Conservation (phyloP, 2,329 filamentous ascomycete genomes). For the Thielaviopsis punctulata region DNA sequence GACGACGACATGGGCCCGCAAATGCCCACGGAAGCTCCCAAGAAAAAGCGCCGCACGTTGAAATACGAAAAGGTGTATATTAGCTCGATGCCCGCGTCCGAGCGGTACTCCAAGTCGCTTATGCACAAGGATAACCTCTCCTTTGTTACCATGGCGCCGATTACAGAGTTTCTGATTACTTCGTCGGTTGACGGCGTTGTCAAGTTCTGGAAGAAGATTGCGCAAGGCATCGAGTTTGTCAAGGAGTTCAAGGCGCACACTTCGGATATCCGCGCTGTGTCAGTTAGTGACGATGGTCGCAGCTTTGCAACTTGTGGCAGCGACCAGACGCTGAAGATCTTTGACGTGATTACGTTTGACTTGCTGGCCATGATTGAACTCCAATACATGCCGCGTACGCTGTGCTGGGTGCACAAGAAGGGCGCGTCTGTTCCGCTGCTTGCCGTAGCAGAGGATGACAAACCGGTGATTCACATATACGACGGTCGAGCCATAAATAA, state of each 20-base stretch:
- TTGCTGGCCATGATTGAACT: constrained; percentile 68
- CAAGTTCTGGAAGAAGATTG: constrained; percentile 98
- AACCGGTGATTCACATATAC: constrained; percentile 62
- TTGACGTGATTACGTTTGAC: constrained; percentile 74
- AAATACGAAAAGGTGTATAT: constrained; percentile 93
- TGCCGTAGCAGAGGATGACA: constrained; percentile 61
- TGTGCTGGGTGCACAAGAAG: constrained; percentile 84
- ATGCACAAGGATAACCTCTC: constrained; percentile 96
- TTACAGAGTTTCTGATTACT: constrained; percentile 90
- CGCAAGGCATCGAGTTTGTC: constrained; percentile 83
- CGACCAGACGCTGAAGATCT: constrained; percentile 67
- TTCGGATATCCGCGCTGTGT: constrained; percentile 69
- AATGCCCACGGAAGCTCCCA: constrained; percentile 61
- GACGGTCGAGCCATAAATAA: constrained; percentile 75
- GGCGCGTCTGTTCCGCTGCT: constrained; percentile 78
- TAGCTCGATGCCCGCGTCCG: constrained; percentile 64
- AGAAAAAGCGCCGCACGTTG: constrained; percentile 81
- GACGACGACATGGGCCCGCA: constrained; percentile 90
- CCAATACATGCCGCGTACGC: constrained; percentile 53
- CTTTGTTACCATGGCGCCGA: constrained; percentile 73
- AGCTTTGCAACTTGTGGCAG: constrained; percentile 80
- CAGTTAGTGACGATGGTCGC: constrained; percentile 72
- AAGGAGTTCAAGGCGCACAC: constrained; percentile 91
- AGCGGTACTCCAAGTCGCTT: constrained; percentile 81
- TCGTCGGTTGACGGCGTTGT: constrained; percentile 89